These are phyloP conservation scores for Parafenestella ontariensis DNA, from an alignment of 2,329 filamentous ascomycete genomes.

Conservation along the genomic window DNA sequence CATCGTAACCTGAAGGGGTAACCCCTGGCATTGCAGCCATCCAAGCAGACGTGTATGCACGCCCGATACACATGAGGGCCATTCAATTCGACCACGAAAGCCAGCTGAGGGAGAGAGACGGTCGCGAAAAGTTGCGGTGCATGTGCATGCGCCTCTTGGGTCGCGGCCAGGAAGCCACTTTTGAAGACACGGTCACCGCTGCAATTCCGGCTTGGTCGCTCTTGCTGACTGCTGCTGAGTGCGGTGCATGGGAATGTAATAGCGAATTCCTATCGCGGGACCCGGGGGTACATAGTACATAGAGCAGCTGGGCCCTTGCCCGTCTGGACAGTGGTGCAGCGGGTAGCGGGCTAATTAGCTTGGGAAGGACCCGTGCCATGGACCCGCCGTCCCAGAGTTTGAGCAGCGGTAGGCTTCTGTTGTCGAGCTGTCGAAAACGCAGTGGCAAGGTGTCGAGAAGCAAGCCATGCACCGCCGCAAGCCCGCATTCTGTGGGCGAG, in stretches of 20 bases:
- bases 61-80: neutral
- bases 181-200: neutral
- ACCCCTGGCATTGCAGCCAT: constrained; percentile 2
- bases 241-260: neutral
- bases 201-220: neutral
- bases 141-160: neutral
- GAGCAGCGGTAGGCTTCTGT: neutral
- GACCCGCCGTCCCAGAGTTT: neutral
- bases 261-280: no score
- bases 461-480: no score
- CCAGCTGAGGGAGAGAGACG: neutral
- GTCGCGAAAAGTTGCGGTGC: neutral
- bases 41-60: neutral
- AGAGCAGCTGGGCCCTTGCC: no score
- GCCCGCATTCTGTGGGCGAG: no score
- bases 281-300: no score
- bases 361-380: neutral
- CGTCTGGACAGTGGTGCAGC: neutral
- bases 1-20: neutral
- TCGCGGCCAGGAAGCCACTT: neutral
- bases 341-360: neutral
- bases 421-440: neutral
- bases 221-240: neutral
- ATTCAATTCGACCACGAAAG: neutral
- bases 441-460: neutral